Evolutionary conservation across 257 asterid species (phyloP), one percentile per base, ranked within the genome.

Genomic region (Thymus mandschuricus): DNA sequence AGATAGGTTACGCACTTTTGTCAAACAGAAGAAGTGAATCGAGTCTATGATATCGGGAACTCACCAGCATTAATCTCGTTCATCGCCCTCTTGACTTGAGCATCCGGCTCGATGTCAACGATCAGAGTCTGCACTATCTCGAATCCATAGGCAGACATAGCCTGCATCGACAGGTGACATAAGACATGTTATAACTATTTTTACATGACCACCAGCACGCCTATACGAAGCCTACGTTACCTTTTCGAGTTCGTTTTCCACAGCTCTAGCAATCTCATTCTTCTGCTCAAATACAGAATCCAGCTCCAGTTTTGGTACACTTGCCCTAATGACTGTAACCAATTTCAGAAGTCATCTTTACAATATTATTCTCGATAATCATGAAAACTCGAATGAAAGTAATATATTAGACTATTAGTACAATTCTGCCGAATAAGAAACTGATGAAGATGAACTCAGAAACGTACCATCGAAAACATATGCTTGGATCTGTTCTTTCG

Each of bases 91-190:
- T 88, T 88, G 50, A 91, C 96, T 44, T 81, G 90, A 79, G 79
- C 87, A 75, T 88, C 92, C 4, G 96, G 97, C 71, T 88, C 96
- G 63, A 90, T 86, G 75, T 90, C 97, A 27, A 88, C 90, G 69
- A 90, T 88, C 68, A 91, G 86, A n/a, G 96, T 91, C 74, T 91
- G 97, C 64, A 91, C 96, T 35, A 91, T 90, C 84, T 91, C 92
- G 60, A 77, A 91, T 50, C 94, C 92, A 30, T 91, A 88, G n/a
- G 88, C 87, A 58, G 97, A 88, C 96, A 91, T 88, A 40, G 94
- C 97, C 96, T 90, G 83, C 27, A 70, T 66, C 58, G 15, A 29
- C 13, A 55, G 43, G 75, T 57, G 8, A 70, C 1, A 44, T 57
- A 58, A 50, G 35, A 63, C 10, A 40, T 10, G 34, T 60, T 64